Base-by-base conservation (phyloP, 2,329 filamentous ascomycete genomes). In the Colletotrichum incanum region DNA sequence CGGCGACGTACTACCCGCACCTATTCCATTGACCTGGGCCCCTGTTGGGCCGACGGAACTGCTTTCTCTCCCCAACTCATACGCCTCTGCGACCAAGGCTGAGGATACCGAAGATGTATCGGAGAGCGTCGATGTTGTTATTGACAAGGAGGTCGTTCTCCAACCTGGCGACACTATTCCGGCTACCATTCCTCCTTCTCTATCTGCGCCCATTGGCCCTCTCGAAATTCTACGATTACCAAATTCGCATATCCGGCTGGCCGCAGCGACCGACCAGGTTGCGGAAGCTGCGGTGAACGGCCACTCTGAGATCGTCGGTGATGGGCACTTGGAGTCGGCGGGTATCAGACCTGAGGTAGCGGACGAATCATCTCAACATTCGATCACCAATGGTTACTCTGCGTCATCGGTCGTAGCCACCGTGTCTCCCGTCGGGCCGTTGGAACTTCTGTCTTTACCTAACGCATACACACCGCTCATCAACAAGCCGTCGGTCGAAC, bases 61-160 rank as follows among this genome's bases (percentile, higher is more conserved):
- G 8, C 79, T 91, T 11, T 83, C 86, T 12, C 79, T 91, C 39
- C 89, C 89, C 23, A 90, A 91, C 75, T 90, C 88, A 0, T 11
- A 49, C 5, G 18, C 12, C n/a, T 23, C 6, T 4, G 5, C 16
- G n/a, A 20, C 18, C n/a, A 37, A 11, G 14, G 26, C 28, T 43
- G 47, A 34, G 31, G 34, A 12, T 28, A 16, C 14, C 18, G 9
- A 64, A 16, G 23, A 5, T 18, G 26, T 34, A 5, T 14, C 28
- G 18, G 34, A 65, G 26, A 47, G 23, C 14, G 60, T 45, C 41
- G 37, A 65, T 23, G 16, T 43, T 20, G 49, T 9, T 12, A 34
- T 47, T 14, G 66, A 56, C 20, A 11, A 4, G 3, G 18, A 63
- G 18, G 23, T 47, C 43, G 6, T 49, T 20, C 14, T 49, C 28